Evolutionary conservation across 805 yeast genomes (phyloP).

Genomic region (Brettanomyces bruxellensis): DNA sequence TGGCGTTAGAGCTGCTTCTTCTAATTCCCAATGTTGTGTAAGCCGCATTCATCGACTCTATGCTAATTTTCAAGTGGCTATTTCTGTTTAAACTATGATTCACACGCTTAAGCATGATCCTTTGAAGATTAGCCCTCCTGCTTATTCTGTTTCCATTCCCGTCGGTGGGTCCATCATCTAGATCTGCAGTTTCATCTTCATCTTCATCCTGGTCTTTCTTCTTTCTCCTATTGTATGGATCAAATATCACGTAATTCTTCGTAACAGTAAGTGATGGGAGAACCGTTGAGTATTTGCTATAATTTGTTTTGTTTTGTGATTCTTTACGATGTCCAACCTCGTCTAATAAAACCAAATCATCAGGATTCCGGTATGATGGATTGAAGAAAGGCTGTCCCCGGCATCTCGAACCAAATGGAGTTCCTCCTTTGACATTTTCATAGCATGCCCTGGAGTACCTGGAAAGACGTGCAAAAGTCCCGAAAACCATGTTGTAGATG

Average conservation of each 20-base stretch:
- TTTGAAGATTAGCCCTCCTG: not conserved
- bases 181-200: slow-evolving; percentile 3
- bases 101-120: slow-evolving; percentile 18
- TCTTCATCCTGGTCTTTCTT: slow-evolving; percentile 8
- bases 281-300: slow-evolving; percentile 12
- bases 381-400: slow-evolving; percentile 24
- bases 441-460: slow-evolving; percentile 6
- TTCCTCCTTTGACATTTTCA: not conserved
- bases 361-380: slow-evolving; percentile 25
- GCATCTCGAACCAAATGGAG: slow-evolving; percentile 4
- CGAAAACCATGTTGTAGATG: slow-evolving; percentile 18
- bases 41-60: slow-evolving; percentile 13
- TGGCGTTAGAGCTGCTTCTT: slow-evolving; percentile 20
- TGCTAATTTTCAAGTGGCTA: slow-evolving; percentile 21
- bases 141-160: not conserved
- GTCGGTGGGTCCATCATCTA: not conserved
- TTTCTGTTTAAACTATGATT: slow-evolving; percentile 18
- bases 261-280: slow-evolving; percentile 20
- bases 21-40: slow-evolving; percentile 19
- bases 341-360: slow-evolving; percentile 20
- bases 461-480: slow-evolving; percentile 18
- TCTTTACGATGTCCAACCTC: slow-evolving; percentile 18
- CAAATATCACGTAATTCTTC: slow-evolving; percentile 22
- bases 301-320: slow-evolving; percentile 12
- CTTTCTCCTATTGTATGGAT: slow-evolving; percentile 11